Base-by-base conservation (phyloP, 2,329 filamentous ascomycete species). In the Seiridium unicorne region DNA sequence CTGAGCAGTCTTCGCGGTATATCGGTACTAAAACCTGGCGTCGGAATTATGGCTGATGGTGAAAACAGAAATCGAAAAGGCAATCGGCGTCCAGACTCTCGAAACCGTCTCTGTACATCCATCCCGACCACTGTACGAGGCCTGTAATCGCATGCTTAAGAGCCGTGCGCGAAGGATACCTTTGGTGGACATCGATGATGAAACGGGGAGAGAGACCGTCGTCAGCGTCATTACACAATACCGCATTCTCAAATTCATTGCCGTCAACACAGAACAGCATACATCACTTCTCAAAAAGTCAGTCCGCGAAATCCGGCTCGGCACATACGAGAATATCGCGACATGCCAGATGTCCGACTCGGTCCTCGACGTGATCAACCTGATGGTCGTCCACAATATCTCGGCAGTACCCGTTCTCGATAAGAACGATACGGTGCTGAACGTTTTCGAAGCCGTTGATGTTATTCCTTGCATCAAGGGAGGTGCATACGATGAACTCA, bases 161-260 rank as follows among this genome's bases (percentile, higher is more conserved):
- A 97, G 94, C 5, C 89, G 94, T 66, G 94, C 95, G 42, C 89
- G 95, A 61, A 88, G 95, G 67, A 99, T 99, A 65, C 95, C 95
- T 1, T 84, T 99, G 5, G 90, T 99, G 61, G 95, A 97, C 68
- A 85, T 91, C 64, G 95, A 99, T 71, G 93, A 96, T 71, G 95
- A 99, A 76, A 99, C 95, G 2, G 88, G 91, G 60, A 86, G 93
- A 64, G 89, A 95, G 71, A 95, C 94, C 78, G 93, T 99, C 18
- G 91, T 99, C 62, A 97, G 93, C 69, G 95, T 99, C 62, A 91
- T 99, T 61, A 99, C 95, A 0, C 95, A 99, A 75, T 99, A 99
- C 76, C 90, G 96, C 61, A 98, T 99, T 68, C 85, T 99, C 65
- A 99, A 99, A 74, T 99, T 99, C 74, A 96, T 99, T 63, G 93